phyloP scores from a whole-genome alignment of 805 yeast genomes.

The Saccharomycopsis olivae region DNA sequence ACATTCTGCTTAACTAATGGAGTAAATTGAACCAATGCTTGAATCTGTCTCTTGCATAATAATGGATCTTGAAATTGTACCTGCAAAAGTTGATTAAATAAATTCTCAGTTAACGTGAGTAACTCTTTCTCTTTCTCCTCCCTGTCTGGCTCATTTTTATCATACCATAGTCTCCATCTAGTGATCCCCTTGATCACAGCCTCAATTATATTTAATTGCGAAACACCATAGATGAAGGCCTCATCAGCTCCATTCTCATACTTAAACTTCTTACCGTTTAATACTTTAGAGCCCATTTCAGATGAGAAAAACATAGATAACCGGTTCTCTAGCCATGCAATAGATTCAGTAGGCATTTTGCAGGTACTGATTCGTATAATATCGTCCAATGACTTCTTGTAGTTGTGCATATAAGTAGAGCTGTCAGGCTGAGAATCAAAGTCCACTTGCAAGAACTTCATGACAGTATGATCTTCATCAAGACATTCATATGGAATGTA shows the following conservation, averaged over 20 bases:
- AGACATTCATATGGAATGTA: constrained; percentile 62
- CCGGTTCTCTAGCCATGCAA: constrained; percentile 70
- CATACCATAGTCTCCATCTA: constrained; percentile 93
- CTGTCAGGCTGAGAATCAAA: constrained; percentile 82
- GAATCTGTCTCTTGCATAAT: constrained; percentile 74
- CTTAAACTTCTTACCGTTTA: constrained; percentile 42
- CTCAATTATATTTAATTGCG: constrained; percentile 81
- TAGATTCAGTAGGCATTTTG: constrained; percentile 70
- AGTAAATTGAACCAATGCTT: constrained; percentile 87
- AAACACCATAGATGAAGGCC: constrained; percentile 64
- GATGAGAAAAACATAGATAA: constrained; percentile 66
- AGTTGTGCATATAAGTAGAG: constrained; percentile 64
- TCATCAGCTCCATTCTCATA: constrained; percentile 46
- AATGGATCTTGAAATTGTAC: constrained; percentile 74
- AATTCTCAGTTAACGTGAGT: constrained; percentile 46
- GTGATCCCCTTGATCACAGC: constrained; percentile 86
- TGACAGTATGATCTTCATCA: constrained; percentile 53
- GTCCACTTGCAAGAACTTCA: constrained; percentile 66
- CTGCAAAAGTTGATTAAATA: constrained; percentile 66
- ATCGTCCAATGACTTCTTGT: constrained; percentile 79
- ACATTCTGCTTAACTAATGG: constrained; percentile 65
- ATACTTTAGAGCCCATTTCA: constrained; percentile 52
- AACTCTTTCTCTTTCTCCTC: constrained; percentile 43
- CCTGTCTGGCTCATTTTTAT: constrained; percentile 32
- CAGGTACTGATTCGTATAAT: constrained; percentile 83